Evolutionary conservation across 2,329 filamentous ascomycete species (phyloP), one percentile per base, ranked within the genome.

Genomic region (Neonectria neomacrospora): DNA sequence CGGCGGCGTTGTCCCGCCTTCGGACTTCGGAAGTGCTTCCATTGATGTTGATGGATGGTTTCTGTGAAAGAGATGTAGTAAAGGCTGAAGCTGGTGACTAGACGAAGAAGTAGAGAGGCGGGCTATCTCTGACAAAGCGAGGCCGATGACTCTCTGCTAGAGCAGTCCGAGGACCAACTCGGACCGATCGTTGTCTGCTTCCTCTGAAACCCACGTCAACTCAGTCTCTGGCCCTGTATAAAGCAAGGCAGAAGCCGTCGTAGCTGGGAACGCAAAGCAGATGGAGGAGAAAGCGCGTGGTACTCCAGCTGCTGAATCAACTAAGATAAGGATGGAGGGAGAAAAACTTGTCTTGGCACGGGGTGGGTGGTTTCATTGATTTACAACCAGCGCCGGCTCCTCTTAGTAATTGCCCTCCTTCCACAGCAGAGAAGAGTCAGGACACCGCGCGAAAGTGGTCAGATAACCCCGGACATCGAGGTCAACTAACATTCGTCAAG

Each of bases 1-100:
- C 23, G 60, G 41, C 30, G 63, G 68, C 60, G 66, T 63, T 45
- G 51, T 58, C 53, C 61, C 60, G 28, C 63, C 30, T 37, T 39
- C 65, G 9, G 58, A 22, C 16, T 54, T 41, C n/a, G 48, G 23
- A 26, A 3, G 41, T 14, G 16, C 12, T 5, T 23, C 48, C 60
- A 63, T 63, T 32, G 18, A 28, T 5, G 26, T 18, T 16, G 23
- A 41, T 41, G 7, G 37, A 10, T 41, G 20, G 32, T 22, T 26
- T 39, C 34, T 22, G 23, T 12, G 22, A n/a, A 42, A 8, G 26
- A 30, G 18, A 34, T 51, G 22, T 12, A 18, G 6, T 12, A 32
- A 30, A 50, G 47, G 23, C 22, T 12, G 37, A 54, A 42, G 14
- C 10, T 12, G 34, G 52, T 26, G 23, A 41, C 23, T 30, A 26